Base-by-base conservation (phyloP, 345 rosid genomes). In the Isatis tinctoria region DNA sequence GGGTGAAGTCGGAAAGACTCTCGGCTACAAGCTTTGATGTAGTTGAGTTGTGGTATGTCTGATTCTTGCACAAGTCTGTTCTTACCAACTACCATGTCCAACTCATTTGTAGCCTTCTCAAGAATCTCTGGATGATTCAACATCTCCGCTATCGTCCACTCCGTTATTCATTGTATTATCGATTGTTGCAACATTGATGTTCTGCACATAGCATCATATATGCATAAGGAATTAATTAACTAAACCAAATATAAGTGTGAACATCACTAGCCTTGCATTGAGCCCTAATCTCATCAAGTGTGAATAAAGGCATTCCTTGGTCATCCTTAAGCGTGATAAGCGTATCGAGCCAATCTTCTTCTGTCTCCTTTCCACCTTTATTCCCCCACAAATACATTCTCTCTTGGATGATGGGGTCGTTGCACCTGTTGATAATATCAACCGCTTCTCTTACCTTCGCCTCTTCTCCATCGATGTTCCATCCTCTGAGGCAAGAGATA, bases 121-220 rank as follows among this genome's bases (percentile, higher is more conserved):
- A 80, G 65, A 20, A 77, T 16, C n/a, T 78, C 65, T 0, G 82
- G 82, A 8, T 68, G 75, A 33, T 75, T 82, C 51, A 82, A 26
- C 80, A 79, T 57, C 48, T 82, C 82, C 0, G 73, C 85, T 40
- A 82, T 36, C 10, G 80, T 58, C 85, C 85, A 82, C 52, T 82
- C 85, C 10, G 36, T 74, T 78, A 39, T 82, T 74, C 58, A 78
- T 70, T 13, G 54, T 30, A 20, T 74, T 74, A n/a, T 74, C 77
- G 14, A 74, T 33, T 37, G 65, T 1, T 17, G 77, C 77, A 43
- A 65, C 0, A 6, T 52, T 53, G n/a, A 74, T 43, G 6, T 74
- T 48, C 77, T 74, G 6, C 35, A 32, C n/a, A n/a, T n/a, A n/a
- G n/a, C n/a, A n/a, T n/a, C n/a, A n/a, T n/a, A n/a, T n/a, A n/a